A percentile compares a stretch with the other conserved stretches of the same genome.
phyloP scores from a whole-genome alignment of 345 rosid genomes.

The Carallia brachiata region DNA sequence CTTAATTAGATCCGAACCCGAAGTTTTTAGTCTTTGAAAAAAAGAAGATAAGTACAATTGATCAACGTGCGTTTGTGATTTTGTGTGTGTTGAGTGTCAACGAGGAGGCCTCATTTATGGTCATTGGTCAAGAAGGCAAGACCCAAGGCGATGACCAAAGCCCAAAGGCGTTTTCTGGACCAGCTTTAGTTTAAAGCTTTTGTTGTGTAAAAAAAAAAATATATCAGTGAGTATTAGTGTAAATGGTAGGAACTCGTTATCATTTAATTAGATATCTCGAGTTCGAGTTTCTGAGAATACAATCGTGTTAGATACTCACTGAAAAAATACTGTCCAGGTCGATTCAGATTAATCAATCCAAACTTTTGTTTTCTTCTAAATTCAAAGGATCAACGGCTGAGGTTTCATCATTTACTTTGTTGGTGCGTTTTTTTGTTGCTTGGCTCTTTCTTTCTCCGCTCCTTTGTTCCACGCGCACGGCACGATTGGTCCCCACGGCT shows the following conservation, averaged over 20 bases:
- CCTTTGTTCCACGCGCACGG: conserved; percentile 32
- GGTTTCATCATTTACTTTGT: conserved; percentile 11
- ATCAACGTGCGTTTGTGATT: conserved; percentile 22
- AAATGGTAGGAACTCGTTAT: too few relatives aligned
- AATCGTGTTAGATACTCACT: too few relatives aligned
- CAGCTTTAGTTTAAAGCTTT: conserved; percentile 7
- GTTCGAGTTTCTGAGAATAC: too few relatives aligned
- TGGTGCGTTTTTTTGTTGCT: too few relatives aligned
- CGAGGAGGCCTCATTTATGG: conserved; percentile 18
- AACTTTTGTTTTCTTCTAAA: background rate
- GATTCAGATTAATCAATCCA: too few relatives aligned
- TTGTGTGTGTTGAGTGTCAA: conserved; percentile 33
- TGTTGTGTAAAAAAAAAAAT: background rate
- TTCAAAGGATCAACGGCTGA: conserved; percentile 33
- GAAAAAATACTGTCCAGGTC: too few relatives aligned
- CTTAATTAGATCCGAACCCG: too few relatives aligned
- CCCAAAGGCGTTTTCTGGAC: background rate
- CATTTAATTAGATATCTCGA: too few relatives aligned
- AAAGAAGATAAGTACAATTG: too few relatives aligned
- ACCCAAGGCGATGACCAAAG: background rate
- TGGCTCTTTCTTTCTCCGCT: conserved; percentile 5
- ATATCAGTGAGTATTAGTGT: too few relatives aligned
- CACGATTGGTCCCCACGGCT: conserved; percentile 43
- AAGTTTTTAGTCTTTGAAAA: too few relatives aligned
- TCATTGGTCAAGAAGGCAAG: conserved; percentile 34